These are phyloP conservation scores for Triticum aestivum DNA, from an alignment of 176 grass and related monocot genomes.

Conservation along the genomic window IWGSC_CS_RefSeq_v2.1 NC_057802.1:571636598-571637097, in stretches of 20 bases:
- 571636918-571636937: conserved; percentile 44
- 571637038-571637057: conserved; percentile 36
- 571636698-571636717: conserved; percentile 31
- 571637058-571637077: conserved; percentile 41
- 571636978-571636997: conserved; percentile 39
- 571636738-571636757: neutral
- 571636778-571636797: conserved; percentile 21
- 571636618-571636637: conserved; percentile 21
- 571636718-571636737: conserved; percentile 24
- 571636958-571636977: conserved; percentile 45
- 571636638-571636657: neutral
- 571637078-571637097: neutral
- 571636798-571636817: conserved; percentile 41
- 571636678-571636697: neutral
- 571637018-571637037: conserved; percentile 46
- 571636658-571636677: conserved; percentile 29
- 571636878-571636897: neutral
- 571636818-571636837: conserved; percentile 42
- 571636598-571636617: conserved; percentile 62
- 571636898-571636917: conserved; percentile 29
- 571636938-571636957: conserved; percentile 37
- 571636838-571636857: conserved; percentile 30
- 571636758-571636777: neutral
- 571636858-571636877: neutral
- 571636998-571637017: conserved; percentile 50